These are phyloP conservation scores for Gnaphalium uliginosum DNA, from an alignment of 129 eudicot genomes.

Conservation along the genomic window DNA sequence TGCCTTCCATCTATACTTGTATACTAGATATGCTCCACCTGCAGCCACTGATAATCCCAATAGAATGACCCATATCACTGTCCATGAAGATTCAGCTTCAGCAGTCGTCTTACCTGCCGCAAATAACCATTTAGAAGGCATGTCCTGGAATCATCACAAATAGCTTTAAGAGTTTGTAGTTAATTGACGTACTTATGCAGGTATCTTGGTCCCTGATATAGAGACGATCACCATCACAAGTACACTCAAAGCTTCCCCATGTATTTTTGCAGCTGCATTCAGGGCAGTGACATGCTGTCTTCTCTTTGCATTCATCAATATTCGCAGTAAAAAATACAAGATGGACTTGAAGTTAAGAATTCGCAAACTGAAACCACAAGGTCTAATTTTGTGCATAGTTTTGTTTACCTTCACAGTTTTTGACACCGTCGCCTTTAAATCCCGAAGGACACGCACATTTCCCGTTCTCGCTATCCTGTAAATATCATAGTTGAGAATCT, in stretches of 20 bases:
- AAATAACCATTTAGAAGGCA: too few relatives aligned
- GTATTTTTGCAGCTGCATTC: slow-evolving; percentile 93
- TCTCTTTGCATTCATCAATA: slow-evolving; percentile 86
- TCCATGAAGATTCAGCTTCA: slow-evolving; percentile 60
- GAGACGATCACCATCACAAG: slow-evolving; percentile 66
- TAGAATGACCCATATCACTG: slow-evolving; percentile 66
- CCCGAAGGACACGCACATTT: slow-evolving; percentile 85
- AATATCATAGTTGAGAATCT: slow-evolving; percentile 9
- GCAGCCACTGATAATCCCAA: slow-evolving; percentile 64
- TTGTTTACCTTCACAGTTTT: slow-evolving; percentile 71
- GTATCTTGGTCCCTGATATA: slow-evolving; percentile 91
- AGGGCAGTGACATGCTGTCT: slow-evolving; percentile 85
- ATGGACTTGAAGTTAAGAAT: background rate
- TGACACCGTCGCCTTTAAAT: slow-evolving; percentile 80
- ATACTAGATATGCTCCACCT: slow-evolving; percentile 71
- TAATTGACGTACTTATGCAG: slow-evolving; percentile 55
- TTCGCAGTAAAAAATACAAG: slow-evolving; percentile 38
- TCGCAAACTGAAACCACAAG: too few relatives aligned
- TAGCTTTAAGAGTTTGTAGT: too few relatives aligned
- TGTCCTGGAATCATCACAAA: too few relatives aligned
- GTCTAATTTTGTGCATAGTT: too few relatives aligned
- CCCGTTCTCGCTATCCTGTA: slow-evolving; percentile 66
- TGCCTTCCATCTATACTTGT: slow-evolving; percentile 86
- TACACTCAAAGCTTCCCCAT: slow-evolving; percentile 94
- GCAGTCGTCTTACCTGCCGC: slow-evolving; percentile 36